phyloP scores from a whole-genome alignment of 257 asterid genomes.

The Nicotiana sylvestris region DNA sequence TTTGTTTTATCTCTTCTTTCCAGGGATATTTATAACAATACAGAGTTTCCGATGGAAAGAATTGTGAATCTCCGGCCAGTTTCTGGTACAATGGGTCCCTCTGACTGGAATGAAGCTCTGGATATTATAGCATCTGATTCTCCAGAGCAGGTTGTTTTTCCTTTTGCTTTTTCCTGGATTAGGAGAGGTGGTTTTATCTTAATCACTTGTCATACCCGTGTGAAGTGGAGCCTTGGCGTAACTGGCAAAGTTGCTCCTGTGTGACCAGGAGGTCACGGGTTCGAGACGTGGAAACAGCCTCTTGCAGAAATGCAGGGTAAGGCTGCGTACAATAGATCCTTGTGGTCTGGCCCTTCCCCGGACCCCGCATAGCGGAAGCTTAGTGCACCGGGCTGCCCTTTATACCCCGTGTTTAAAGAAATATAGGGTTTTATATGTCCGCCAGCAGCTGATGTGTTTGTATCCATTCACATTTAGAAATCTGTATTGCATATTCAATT shows the following conservation, averaged over 20 bases:
- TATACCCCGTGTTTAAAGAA: neutral
- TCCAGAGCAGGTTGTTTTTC: slow-evolving; percentile 79
- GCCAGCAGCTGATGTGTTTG: neutral
- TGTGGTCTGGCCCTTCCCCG: too few relatives aligned
- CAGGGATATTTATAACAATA: slow-evolving; percentile 69
- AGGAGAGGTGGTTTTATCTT: neutral
- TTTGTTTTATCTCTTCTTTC: slow-evolving; percentile 14
- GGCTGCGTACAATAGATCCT: too few relatives aligned
- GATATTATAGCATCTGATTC: slow-evolving; percentile 76
- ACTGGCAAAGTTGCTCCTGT: too few relatives aligned
- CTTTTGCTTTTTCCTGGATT: slow-evolving; percentile 1
- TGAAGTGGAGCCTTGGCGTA: too few relatives aligned
- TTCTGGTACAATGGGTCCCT: slow-evolving; percentile 61
- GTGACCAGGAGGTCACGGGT: too few relatives aligned
- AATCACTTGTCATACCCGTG: neutral
- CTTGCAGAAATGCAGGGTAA: too few relatives aligned
- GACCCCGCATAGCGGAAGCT: too few relatives aligned
- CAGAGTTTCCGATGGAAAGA: slow-evolving; percentile 68
- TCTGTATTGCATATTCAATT: neutral
- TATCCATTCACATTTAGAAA: neutral
- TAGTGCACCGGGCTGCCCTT: too few relatives aligned
- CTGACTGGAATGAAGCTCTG: slow-evolving; percentile 95
- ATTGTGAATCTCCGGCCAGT: slow-evolving; percentile 43
- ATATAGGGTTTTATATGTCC: neutral
- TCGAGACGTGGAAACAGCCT: too few relatives aligned